Evolutionary conservation across 352 stramenopile species (phyloP), one percentile per base, ranked within the genome.

Genomic region (Phytopythium helicoides): DNA sequence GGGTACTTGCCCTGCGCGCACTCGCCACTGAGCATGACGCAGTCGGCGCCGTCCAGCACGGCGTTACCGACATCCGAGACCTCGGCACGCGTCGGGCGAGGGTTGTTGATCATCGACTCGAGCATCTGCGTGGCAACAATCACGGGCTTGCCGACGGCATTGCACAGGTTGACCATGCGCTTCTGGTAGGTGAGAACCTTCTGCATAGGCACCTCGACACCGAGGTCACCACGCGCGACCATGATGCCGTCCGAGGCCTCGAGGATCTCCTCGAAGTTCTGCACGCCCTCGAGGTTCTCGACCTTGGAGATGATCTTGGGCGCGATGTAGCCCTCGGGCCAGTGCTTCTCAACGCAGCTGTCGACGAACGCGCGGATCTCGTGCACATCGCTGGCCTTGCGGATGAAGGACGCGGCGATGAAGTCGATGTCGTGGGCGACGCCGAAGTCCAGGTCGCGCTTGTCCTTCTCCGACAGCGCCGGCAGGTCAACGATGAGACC

Each of bases 251-350:
- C 94, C 31, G 86, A 89, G 18, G 92, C 94, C n/a, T 94, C 76
- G 26, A 98, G 76, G 63, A 98, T 98, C 64, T 91, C 84, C 50
- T 98, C 90, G 76, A 98, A 98, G 77, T 98, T 97, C 64, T 88
- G 68, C 54, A 92, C 70, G 14, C 85, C 85, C 56, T 97, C 87
- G 19, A 97, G 73, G 74, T 97, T 98, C 71, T 99, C 95, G 63
- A 99, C 97, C 72, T 99, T 99, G 60, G 90, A 96, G 64, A 99
- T 98, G 68, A 99, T 98, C 66, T 98, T 87, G 8, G 95, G 86
- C 6, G 93, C 66, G 15, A 94, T 91, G 87, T 94, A 82, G 52
- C 62, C 74, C 46, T 62, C 73, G 28, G 60, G 12, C 62, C 71
- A 82, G 68, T 95, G 70, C 58, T 92, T 92, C 36, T 71, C 44